Percentiles rank a stretch among this genome's conserved stretches.
Conservation (phyloP, 331 rosid genomes). For the Quercus phellos region DNA sequence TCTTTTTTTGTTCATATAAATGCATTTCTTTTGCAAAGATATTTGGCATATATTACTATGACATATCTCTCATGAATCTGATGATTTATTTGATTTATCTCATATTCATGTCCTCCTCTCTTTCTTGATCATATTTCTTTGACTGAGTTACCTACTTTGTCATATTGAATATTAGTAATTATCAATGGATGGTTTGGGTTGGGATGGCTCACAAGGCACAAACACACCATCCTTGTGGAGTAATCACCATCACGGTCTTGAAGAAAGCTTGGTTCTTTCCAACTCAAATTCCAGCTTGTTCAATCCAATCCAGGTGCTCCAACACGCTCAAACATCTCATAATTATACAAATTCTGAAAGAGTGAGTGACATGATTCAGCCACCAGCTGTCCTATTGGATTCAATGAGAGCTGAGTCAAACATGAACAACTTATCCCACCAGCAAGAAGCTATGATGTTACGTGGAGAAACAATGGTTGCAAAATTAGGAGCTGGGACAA, state of each 20-base stretch:
- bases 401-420: slow-evolving; percentile 18
- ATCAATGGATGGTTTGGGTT: slow-evolving; percentile 51
- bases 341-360: slow-evolving; percentile 21
- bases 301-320: slow-evolving; percentile 36
- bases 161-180: not conserved
- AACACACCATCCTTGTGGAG: slow-evolving; percentile 43
- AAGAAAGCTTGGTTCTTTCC: slow-evolving; percentile 39
- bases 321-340: slow-evolving; percentile 23
- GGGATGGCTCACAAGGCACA: slow-evolving; percentile 45
- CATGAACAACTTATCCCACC: not conserved
- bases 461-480: not conserved
- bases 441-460: not conserved
- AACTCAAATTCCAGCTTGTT: slow-evolving; percentile 29
- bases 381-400: slow-evolving; percentile 9
- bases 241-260: slow-evolving; percentile 36
- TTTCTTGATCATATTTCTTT: slow-evolving; percentile 11
- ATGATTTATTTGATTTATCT: not conserved
- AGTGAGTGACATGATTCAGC: slow-evolving; percentile 14
- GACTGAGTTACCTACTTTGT: slow-evolving; percentile 18
- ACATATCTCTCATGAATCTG: no score
- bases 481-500: slow-evolving; percentile 28
- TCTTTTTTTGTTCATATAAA: no score
- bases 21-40: not conserved
- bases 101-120: slow-evolving; percentile 1
- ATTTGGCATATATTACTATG: not conserved